Conservation (phyloP, 495 filamentous ascomycete genomes). For the Symbiotaphrina buchneri region DNA sequence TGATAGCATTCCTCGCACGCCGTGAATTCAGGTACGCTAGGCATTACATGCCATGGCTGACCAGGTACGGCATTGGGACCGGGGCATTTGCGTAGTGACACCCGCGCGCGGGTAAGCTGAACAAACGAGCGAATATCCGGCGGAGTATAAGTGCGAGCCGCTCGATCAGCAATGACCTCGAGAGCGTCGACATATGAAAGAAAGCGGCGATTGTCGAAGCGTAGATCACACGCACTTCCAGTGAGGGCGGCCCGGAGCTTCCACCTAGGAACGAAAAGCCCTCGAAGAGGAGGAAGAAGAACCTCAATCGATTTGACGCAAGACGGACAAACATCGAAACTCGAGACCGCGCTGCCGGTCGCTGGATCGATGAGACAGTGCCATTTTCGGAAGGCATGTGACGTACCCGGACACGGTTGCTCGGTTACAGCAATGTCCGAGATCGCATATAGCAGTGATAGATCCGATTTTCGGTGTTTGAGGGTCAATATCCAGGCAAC, state of each 20-base stretch:
- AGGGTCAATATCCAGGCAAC: conserved; percentile 41
- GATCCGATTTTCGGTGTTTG: conserved; percentile 25
- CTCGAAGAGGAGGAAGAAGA: conserved; percentile 24
- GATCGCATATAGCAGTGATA: conserved; percentile 30
- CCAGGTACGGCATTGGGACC: conserved; percentile 23
- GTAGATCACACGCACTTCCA: neutral
- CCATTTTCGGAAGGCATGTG: conserved; percentile 26
- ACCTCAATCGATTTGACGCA: conserved; percentile 28
- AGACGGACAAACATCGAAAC: conserved; percentile 32
- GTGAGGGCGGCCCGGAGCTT: neutral
- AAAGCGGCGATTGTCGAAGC: conserved; percentile 27
- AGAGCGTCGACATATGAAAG: conserved; percentile 39
- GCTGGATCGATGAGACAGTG: conserved; percentile 32
- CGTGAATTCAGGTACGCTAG: conserved; percentile 36
- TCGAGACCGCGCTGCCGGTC: conserved; percentile 21
- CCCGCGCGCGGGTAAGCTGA: conserved; percentile 24
- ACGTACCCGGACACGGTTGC: conserved; percentile 26
- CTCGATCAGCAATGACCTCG: conserved; percentile 26
- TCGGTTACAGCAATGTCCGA: conserved; percentile 17
- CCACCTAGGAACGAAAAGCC: conserved; percentile 16
- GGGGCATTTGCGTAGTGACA: conserved; percentile 27
- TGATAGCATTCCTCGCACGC: conserved; percentile 35
- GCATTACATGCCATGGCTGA: conserved; percentile 37
- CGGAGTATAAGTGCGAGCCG: conserved; percentile 7
- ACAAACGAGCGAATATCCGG: conserved; percentile 27